Evolutionary conservation across 2,329 filamentous ascomycete genomes (phyloP).

Genomic region (Emergomyces pasteurianus): DNA sequence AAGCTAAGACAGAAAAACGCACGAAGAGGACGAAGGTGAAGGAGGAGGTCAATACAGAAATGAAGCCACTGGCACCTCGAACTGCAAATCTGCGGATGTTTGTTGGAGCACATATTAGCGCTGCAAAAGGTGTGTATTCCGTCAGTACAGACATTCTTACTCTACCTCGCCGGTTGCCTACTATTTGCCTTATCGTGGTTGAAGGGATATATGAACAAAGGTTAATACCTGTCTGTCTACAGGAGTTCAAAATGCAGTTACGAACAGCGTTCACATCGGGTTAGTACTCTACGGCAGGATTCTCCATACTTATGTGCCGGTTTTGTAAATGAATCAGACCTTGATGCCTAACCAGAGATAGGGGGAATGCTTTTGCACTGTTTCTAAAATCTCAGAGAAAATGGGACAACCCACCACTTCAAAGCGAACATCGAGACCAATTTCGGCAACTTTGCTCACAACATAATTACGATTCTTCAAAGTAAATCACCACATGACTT

Average conservation of each 20-base stretch:
- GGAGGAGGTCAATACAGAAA: constrained; percentile 43
- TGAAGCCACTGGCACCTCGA: constrained; percentile 55
- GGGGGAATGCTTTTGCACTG: constrained; percentile 84
- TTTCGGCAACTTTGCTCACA: constrained; percentile 59
- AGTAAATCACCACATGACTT: constrained; percentile 21
- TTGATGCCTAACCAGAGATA: constrained; percentile 18
- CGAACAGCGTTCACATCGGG: constrained; percentile 66
- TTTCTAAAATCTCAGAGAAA: constrained; percentile 96
- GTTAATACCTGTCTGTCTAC: not conserved
- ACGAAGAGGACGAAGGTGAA: constrained; percentile 43
- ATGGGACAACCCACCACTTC: constrained; percentile 74
- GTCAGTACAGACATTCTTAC: not conserved
- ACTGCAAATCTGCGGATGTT: constrained; percentile 65
- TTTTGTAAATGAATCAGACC: not conserved
- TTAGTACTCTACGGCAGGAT: constrained; percentile 17
- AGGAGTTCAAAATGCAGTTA: constrained; percentile 82
- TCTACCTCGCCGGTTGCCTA: not conserved
- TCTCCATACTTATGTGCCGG: not conserved
- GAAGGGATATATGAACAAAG: not conserved
- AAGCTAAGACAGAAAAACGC: constrained; percentile 15
- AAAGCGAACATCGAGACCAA: constrained; percentile 51
- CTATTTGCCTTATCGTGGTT: too few relatives aligned
- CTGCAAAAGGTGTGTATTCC: constrained; percentile 58
- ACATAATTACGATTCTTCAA: constrained; percentile 58
- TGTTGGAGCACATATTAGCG: constrained; percentile 85